Evolutionary conservation across 805 yeast species (phyloP), one percentile per base, ranked within the genome.

Genomic region (Schwanniomyces occidentalis): DNA sequence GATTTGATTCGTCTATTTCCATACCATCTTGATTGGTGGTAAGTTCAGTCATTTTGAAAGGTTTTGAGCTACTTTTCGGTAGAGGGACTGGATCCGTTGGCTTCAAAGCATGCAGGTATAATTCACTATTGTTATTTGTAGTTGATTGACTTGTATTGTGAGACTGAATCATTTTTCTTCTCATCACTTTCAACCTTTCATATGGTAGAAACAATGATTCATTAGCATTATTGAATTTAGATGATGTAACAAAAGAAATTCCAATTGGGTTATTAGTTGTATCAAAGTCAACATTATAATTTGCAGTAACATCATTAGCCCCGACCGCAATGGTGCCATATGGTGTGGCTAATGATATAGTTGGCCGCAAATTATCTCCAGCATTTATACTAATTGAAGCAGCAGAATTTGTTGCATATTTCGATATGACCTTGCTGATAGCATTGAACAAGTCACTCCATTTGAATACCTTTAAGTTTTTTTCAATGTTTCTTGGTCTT

Each of bases 401-500:
- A 4, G 30, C 5, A 15, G 27, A n/a, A 2, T 37, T 36, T 15
- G 53, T 45, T 9, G 69, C 58, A 49, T 82, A 82, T 54, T 82
- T 82, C 21, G 78, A 62, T 21, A 78, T 65, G 9, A 82, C 82
- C 48, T 76, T 80, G 16, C 60, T 54, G 32, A 81, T 49, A 0
- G 87, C 87, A 19, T 58, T 65, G 24, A 63, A 71, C 16, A 82
- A 56, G 27, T 69, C 65, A 14, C 52, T 48, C 88, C 88, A 82
- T 16, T 65, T 63, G 47, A 82, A 76, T 4, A 82, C 85, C 50
- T 82, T 82, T 40, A 82, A 73, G 50, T 80, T 85, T 52, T 82
- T 82, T 46, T 79, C 87, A 28, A 82, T 82, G 44, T 79, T 80
- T 26, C 88, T 61, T 4, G 88, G 88, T 44, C 77, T 66, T 2